phyloP scores from a whole-genome alignment of 1,284 basidiomycete species.

The Dichomitus squalens region DNA sequence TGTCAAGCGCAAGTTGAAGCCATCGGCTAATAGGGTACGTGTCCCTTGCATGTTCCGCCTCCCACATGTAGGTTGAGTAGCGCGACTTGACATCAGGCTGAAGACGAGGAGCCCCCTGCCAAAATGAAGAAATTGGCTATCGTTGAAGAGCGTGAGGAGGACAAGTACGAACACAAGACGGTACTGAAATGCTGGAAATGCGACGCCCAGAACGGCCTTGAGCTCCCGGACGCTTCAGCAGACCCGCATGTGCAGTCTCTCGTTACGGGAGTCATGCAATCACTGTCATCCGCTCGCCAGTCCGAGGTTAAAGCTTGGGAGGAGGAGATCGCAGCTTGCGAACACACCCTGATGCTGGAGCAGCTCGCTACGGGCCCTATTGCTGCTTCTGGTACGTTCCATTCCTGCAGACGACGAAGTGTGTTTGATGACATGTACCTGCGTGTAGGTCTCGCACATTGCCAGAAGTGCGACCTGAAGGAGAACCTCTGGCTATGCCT shows the following conservation, averaged over 20 bases:
- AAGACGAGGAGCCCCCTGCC: conserved; percentile 78
- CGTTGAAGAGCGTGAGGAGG: conserved; percentile 82
- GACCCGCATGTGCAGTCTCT: conserved; percentile 57
- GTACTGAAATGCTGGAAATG: conserved; percentile 81
- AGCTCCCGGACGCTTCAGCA: conserved; percentile 41
- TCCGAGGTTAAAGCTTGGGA: conserved; percentile 98
- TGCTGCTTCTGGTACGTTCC: conserved; percentile 47
- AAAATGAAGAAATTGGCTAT: conserved; percentile 93
- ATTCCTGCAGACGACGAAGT: neutral
- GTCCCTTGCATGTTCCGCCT: neutral
- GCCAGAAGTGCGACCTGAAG: conserved; percentile 77
- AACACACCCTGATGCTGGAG: conserved; percentile 82
- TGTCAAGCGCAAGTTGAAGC: conserved; percentile 76
- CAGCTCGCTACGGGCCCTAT: conserved; percentile 62
- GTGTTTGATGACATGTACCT: neutral
- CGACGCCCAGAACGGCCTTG: conserved; percentile 53
- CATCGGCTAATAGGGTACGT: conserved; percentile 67
- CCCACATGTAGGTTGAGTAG: neutral
- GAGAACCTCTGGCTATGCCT: conserved; percentile 96
- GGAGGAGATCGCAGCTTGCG: conserved; percentile 88
- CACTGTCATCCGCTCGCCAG: conserved; percentile 88
- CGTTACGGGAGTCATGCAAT: conserved; percentile 75
- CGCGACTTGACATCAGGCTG: conserved; percentile 37
- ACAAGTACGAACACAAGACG: conserved; percentile 79
- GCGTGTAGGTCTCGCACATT: conserved; percentile 74